Evolutionary conservation across 2,329 filamentous ascomycete genomes (phyloP), one percentile per base, ranked within the genome.

Genomic region (Cordyceps tenuipes): DNA sequence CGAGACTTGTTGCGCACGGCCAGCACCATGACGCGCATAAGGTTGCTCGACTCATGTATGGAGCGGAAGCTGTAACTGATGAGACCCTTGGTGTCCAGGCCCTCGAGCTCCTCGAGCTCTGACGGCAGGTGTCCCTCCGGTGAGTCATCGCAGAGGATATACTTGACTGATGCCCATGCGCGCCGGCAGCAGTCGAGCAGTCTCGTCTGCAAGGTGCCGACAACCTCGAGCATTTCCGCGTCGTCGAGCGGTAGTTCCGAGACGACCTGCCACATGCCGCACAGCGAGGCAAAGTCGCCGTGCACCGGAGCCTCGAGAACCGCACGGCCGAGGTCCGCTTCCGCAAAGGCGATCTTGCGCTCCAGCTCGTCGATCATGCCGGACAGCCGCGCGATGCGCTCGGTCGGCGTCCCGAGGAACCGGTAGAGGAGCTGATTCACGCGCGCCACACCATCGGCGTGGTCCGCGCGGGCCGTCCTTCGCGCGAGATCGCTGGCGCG

Each of bases 51-150:
- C 74, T 99, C 94, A 63, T 96, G 93, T n/a, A 97, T 79, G 6
- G 91, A 90, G 66, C 94, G 85, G 82, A 96, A 99, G 63, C 91
- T 96, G 71, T 94, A 99, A 64, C 93, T 97, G 51, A 99, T 75
- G 19, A 96, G 81, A 66, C 95, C 91, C 69, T 97, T 97, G 0
- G 91, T 91, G 56, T 89, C 87, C 2, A 91, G 79, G 1, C 86
- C 88, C 5, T 87, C 81, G 17, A 83, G 76, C 39, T 88, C 86
- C 57, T 89, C 84, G n/a, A 90, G 72, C 29, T 93, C 89, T 56
- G 92, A 85, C 0, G 87, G 88, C 3, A 90, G 77, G 70, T 94
- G 87, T 0, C 93, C 93, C 73, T 99, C 94, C 0, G 95, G 94
- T 1, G 94, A 96, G 73, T 97, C 94, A 63, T 96, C 88, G 68